phyloP scores from a whole-genome alignment of 352 stramenopile genomes.

The Phytophthora sp. region DNA sequence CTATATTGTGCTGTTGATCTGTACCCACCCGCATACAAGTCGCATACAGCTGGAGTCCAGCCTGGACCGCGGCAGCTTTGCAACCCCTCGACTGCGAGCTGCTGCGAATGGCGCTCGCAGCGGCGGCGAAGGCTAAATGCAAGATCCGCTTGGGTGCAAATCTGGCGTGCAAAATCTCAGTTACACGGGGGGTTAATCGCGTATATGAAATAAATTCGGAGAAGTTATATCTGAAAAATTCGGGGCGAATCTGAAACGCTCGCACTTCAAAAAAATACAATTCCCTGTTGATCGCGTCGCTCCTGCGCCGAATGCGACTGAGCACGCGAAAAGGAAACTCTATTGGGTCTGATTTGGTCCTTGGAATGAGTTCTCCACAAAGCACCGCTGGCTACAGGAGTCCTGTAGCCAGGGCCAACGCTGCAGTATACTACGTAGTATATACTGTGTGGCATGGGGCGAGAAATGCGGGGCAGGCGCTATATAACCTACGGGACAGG shows the following conservation, averaged over 20 bases:
- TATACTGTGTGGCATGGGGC: background rate
- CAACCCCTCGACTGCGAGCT: conserved; percentile 8
- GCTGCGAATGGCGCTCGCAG: background rate
- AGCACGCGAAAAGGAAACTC: conserved; percentile 10
- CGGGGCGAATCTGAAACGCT: conserved; percentile 12
- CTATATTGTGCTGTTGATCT: no score
- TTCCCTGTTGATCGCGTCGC: conserved; percentile 1
- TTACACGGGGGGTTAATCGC: no score
- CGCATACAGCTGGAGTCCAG: no score
- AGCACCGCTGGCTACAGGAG: no score
- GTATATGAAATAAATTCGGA: no score
- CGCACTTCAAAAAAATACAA: conserved; percentile 13
- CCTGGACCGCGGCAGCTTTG: background rate
- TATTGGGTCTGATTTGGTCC: conserved; percentile 5
- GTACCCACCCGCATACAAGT: no score
- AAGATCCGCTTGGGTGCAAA: background rate
- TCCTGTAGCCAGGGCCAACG: background rate
- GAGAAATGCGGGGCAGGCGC: background rate
- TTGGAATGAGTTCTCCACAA: conserved; percentile 5
- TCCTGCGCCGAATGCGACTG: background rate
- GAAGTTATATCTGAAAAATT: conserved; percentile 9
- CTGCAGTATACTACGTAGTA: background rate
- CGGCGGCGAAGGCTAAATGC: conserved; percentile 1
- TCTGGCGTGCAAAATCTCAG: no score
- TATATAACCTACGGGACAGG: background rate